Conservation (phyloP, 108 stramenopile species). For the Fragilaria crotonensis region DNA sequence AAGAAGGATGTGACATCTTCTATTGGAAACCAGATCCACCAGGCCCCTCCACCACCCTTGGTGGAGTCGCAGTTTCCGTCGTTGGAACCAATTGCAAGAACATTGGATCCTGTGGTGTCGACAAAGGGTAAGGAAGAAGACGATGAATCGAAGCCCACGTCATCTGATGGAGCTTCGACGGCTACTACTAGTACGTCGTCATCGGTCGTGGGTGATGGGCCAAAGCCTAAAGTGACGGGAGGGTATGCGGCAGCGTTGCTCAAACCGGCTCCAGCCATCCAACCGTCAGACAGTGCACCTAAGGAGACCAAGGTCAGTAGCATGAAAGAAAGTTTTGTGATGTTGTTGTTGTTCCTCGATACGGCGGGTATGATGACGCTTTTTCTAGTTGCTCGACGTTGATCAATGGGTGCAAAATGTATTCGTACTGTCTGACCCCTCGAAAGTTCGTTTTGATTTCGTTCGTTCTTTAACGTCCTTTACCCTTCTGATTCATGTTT, state of each 20-base stretch:
- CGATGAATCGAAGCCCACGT: not conserved
- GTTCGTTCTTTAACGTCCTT: too few relatives aligned
- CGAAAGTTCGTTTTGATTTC: not conserved
- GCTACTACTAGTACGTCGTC: not conserved
- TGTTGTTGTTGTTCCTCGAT: too few relatives aligned
- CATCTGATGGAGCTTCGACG: not conserved
- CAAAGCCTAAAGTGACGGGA: not conserved
- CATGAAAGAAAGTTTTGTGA: too few relatives aligned
- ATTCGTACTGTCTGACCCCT: conserved; percentile 6
- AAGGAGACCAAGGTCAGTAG: not conserved
- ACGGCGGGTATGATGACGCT: not conserved
- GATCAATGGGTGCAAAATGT: not conserved
- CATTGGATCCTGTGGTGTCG: too few relatives aligned
- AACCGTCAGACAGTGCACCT: not conserved
- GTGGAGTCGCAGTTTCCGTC: not conserved
- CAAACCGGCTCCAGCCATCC: not conserved
- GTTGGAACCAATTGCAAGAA: too few relatives aligned
- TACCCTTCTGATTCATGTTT: too few relatives aligned
- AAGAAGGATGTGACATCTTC: not conserved
- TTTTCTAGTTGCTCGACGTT: not conserved
- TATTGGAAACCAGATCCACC: not conserved
- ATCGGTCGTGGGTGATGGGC: conserved; percentile 1
- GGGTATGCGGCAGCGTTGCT: conserved; percentile 3
- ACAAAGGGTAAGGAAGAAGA: not conserved
- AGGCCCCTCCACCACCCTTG: not conserved